These are phyloP conservation scores for Xylaria sp. DNA, from an alignment of 2,329 filamentous ascomycete genomes.

Conservation along the genomic window DNA sequence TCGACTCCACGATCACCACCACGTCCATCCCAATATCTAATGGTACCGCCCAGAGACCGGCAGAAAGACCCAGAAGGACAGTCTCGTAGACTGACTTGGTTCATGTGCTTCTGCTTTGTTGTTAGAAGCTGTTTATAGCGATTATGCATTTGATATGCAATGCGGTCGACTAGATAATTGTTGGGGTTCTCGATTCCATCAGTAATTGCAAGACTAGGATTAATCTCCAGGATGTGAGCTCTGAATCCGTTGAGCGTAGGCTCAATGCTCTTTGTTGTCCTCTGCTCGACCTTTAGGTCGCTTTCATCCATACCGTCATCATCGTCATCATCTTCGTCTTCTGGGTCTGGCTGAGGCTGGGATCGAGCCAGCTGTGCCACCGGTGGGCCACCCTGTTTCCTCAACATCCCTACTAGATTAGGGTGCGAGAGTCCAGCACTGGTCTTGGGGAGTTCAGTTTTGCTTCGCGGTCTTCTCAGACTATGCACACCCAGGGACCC, in stretches of 20 bases:
- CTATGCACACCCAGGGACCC: constrained; percentile 54
- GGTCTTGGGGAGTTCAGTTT: constrained; percentile 61
- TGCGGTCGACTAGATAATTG: constrained; percentile 77
- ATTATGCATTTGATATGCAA: constrained; percentile 81
- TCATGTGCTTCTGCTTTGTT: constrained; percentile 74
- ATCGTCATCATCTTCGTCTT: constrained; percentile 70
- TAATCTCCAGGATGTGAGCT: constrained; percentile 76
- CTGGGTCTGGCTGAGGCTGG: constrained; percentile 58
- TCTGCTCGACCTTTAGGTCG: constrained; percentile 69
- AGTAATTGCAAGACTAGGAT: constrained; percentile 70
- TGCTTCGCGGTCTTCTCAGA: constrained; percentile 66
- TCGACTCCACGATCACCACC: constrained; percentile 70
- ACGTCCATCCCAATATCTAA: constrained; percentile 68
- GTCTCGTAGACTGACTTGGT: constrained; percentile 60
- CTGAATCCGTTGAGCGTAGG: constrained; percentile 82
- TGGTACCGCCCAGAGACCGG: constrained; percentile 72
- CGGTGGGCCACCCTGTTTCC: constrained; percentile 63
- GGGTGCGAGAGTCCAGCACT: constrained; percentile 53
- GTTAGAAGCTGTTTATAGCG: constrained; percentile 82
- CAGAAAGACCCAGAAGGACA: constrained; percentile 74
- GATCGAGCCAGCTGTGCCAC: constrained; percentile 59
- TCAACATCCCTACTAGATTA: constrained; percentile 62
- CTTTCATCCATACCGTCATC: constrained; percentile 65
- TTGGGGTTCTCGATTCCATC: constrained; percentile 52
- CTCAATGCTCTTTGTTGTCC: constrained; percentile 72